Percentiles rank a stretch among this genome's conserved stretches.
These are phyloP conservation scores for Alternaria sp. DNA, from an alignment of 2,329 filamentous ascomycete species.

Conservation along the genomic window DNA sequence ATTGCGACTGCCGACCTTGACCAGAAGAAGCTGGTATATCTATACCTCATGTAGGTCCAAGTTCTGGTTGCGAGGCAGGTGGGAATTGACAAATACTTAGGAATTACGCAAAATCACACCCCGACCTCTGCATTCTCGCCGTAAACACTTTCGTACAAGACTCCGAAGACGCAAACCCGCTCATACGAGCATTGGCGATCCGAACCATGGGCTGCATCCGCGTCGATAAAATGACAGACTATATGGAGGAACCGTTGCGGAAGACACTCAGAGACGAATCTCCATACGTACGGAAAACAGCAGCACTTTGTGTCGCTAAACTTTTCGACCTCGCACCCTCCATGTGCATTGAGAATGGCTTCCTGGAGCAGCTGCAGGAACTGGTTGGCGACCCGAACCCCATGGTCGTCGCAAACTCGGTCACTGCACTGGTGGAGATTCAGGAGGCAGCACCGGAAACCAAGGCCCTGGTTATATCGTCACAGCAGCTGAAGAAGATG, in stretches of 20 bases:
- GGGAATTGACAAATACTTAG: constrained; percentile 55
- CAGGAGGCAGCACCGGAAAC: constrained; percentile 89
- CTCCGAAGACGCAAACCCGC: constrained; percentile 95
- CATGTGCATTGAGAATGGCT: constrained; percentile 96
- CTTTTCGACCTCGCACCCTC: constrained; percentile 92
- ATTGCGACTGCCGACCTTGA: constrained; percentile 94
- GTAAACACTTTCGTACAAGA: constrained; percentile 99
- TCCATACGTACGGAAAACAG: constrained; percentile 97
- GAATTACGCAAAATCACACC: constrained; percentile 99
- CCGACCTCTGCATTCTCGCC: constrained; percentile 96
- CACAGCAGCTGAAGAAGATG: constrained; percentile 88
- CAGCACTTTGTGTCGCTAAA: constrained; percentile 96
- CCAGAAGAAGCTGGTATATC: constrained; percentile 98
- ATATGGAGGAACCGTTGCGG: constrained; percentile 96
- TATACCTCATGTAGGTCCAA: constrained; percentile 83
- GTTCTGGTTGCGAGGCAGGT: background rate
- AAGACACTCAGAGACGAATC: constrained; percentile 98
- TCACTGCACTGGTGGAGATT: constrained; percentile 92
- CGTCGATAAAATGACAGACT: constrained; percentile 99
- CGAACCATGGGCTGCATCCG: constrained; percentile 98
- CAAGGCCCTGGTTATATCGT: constrained; percentile 80
- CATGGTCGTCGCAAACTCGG: constrained; percentile 98
- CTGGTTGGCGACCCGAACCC: constrained; percentile 97
- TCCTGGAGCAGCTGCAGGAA: constrained; percentile 91
- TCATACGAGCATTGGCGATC: constrained; percentile 93